These are phyloP conservation scores for Pyrus bretschneideri DNA, from an alignment of 306 rosid species.

Conservation along the genomic window DNA sequence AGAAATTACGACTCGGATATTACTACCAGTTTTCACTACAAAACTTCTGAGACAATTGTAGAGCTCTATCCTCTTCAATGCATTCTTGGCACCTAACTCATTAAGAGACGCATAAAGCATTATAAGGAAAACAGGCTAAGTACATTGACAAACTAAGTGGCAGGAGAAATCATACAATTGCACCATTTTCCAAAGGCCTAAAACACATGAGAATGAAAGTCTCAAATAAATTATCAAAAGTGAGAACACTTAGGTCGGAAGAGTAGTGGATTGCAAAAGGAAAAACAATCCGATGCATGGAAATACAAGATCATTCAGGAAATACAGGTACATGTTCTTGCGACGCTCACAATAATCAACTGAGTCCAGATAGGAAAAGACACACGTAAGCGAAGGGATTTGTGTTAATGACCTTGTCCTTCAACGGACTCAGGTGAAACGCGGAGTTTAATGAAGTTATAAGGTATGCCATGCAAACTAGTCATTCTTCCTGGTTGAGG, in stretches of 20 bases:
- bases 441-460: background rate
- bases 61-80: background rate
- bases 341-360: background rate
- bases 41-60: background rate
- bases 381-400: background rate
- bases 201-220: background rate
- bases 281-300: background rate
- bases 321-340: background rate
- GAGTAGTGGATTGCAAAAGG: too few relatives aligned
- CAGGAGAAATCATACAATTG: background rate
- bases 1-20: background rate
- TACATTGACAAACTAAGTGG: background rate
- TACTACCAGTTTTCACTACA: background rate
- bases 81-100: background rate
- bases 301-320: background rate
- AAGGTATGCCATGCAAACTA: background rate
- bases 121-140: background rate
- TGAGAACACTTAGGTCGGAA: background rate
- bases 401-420: background rate
- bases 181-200: background rate
- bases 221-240: background rate
- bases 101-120: background rate
- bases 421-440: background rate
- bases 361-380: background rate
- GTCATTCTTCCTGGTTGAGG: background rate